Evolutionary conservation across 257 asterid genomes (phyloP).

Genomic region (Anisodus tanguticus): DNA sequence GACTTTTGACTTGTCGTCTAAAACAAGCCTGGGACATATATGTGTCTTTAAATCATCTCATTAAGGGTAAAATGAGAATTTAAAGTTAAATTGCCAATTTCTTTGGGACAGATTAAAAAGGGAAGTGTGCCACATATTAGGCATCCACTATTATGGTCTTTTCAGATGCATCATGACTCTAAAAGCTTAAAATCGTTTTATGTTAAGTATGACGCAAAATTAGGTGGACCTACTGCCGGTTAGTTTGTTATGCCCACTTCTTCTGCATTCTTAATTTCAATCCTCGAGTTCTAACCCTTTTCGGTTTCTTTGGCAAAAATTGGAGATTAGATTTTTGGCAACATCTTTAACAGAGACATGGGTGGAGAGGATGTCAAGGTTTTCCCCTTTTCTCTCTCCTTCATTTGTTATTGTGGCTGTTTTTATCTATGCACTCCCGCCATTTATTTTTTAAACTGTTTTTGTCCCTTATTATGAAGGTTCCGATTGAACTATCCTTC

Average conservation of each 20-base stretch:
- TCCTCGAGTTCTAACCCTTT: constrained; percentile 37
- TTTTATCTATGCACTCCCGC: background rate
- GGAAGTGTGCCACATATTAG: background rate
- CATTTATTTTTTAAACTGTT: background rate
- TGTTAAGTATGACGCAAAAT: background rate
- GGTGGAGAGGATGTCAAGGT: constrained; percentile 93
- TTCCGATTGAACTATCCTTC: constrained; percentile 73
- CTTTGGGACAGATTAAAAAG: background rate
- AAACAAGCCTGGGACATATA: background rate
- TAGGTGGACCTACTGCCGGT: background rate
- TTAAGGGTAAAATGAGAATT: background rate
- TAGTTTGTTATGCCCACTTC: constrained; percentile 13
- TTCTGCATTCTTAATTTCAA: constrained; percentile 25
- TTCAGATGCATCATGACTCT: background rate
- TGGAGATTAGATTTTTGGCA: constrained; percentile 62
- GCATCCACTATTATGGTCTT: background rate
- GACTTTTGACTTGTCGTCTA: background rate
- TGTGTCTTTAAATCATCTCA: background rate
- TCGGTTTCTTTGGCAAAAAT: constrained; percentile 27
- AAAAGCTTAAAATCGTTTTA: background rate
- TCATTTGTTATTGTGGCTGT: background rate
- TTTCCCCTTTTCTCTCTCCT: constrained; percentile 23
- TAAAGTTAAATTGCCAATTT: background rate
- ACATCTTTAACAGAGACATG: constrained; percentile 58
- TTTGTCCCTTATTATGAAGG: constrained; percentile 46